These are phyloP conservation scores for Sugiyamaella smithiae DNA, from an alignment of 805 yeast genomes.

Conservation along the genomic window DNA sequence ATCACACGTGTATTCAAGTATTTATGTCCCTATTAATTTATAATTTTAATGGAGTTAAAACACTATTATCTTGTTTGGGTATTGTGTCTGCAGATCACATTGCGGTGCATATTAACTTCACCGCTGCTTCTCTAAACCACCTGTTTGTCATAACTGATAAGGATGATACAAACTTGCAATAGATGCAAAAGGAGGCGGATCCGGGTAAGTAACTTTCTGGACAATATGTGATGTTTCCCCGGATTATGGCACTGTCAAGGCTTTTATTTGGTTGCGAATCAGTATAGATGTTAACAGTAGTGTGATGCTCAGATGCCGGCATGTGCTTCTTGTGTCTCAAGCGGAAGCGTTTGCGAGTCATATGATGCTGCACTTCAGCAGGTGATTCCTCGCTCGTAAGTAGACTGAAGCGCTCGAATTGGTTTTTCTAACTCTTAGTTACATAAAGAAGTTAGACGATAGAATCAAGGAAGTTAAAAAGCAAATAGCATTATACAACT, in stretches of 20 bases:
- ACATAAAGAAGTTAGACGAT: conserved; percentile 2
- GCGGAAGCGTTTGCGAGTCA: conserved; percentile 1
- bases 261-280: too few species aligned
- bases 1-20: not conserved
- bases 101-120: too few species aligned
- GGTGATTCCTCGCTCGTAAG: conserved; percentile 3
- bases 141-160: too few species aligned
- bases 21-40: not conserved
- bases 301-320: conserved; percentile 5
- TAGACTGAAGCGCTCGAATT: not conserved
- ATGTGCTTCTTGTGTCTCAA: not conserved
- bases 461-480: not conserved
- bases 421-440: not conserved
- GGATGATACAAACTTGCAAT: conserved; percentile 2
- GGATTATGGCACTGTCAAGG: too few species aligned
- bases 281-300: not conserved
- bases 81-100: not conserved
- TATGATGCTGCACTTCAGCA: conserved; percentile 3
- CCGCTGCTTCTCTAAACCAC: too few species aligned
- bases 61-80: too few species aligned
- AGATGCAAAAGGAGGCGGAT: conserved; percentile 4
- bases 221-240: too few species aligned
- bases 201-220: not conserved
- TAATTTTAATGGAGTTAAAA: not conserved
- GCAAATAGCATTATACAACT: not conserved